Evolutionary conservation across 495 filamentous ascomycete species (phyloP).

Genomic region (Stereocaulon alpinum): DNA sequence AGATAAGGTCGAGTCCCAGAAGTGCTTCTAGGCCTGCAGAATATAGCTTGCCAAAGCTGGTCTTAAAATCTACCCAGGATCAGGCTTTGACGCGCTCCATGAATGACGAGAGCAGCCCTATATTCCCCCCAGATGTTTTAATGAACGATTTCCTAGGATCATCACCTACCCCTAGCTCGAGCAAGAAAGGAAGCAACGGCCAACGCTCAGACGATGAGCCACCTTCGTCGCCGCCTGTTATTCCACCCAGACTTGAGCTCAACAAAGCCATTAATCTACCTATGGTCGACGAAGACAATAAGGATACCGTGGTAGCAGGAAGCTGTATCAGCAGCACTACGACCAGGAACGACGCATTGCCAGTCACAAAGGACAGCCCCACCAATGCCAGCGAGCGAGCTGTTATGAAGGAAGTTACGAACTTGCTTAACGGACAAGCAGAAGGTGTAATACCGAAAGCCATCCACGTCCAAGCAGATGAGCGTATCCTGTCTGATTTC

Average conservation of each 20-base stretch:
- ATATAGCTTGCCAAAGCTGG: conserved; percentile 31
- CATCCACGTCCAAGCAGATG: not conserved
- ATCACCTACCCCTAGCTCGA: conserved; percentile 66
- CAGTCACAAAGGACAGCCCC: not conserved
- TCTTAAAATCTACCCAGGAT: conserved; percentile 26
- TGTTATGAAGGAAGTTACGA: not conserved
- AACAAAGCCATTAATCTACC: not conserved
- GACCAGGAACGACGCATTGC: not conserved
- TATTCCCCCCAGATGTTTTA: conserved; percentile 31
- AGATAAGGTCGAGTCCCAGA: conserved; percentile 52
- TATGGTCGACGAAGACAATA: not conserved
- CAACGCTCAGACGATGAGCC: conserved; percentile 34
- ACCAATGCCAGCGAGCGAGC: not conserved
- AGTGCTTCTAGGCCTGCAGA: conserved; percentile 26
- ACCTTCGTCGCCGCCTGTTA: conserved; percentile 42
- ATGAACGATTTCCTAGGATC: conserved; percentile 61
- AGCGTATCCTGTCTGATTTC: conserved; percentile 9
- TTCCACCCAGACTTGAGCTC: not conserved
- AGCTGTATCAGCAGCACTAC: not conserved
- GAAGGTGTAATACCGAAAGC: not conserved
- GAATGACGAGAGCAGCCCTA: conserved; percentile 39
- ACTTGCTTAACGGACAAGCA: not conserved
- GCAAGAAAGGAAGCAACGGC: conserved; percentile 17
- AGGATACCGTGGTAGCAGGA: not conserved
- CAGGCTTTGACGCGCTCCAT: conserved; percentile 17